These are phyloP conservation scores for Microsporum canis DNA, from an alignment of 2,329 filamentous ascomycete species.

Conservation along the genomic window DNA sequence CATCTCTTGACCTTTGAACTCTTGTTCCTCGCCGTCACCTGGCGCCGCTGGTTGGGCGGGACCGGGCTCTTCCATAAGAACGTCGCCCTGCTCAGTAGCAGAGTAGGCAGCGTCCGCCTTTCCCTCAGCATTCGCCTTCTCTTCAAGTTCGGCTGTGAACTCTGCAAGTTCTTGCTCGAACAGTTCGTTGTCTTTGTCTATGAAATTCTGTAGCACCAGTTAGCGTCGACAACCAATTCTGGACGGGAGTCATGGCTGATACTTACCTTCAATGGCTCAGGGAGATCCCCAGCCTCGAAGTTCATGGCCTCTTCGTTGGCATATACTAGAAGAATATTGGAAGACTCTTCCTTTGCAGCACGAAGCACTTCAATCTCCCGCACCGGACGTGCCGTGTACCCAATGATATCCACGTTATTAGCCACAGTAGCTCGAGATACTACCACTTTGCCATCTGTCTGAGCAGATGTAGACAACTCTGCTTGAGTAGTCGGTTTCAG, in stretches of 20 bases:
- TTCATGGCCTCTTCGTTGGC: constrained; percentile 41
- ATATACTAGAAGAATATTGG: constrained; percentile 47
- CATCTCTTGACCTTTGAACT: neutral
- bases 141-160: constrained; percentile 6
- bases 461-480: neutral
- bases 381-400: constrained; percentile 34
- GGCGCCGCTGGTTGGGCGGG: neutral
- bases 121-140: neutral
- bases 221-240: constrained; percentile 1
- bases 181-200: constrained; percentile 39
- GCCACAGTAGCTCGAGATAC: constrained; percentile 12
- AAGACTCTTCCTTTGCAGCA: constrained; percentile 42
- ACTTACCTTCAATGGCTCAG: constrained; percentile 29
- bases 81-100: neutral
- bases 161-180: constrained; percentile 29
- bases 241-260: too few relatives aligned
- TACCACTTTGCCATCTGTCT: neutral
- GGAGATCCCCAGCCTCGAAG: constrained; percentile 23
- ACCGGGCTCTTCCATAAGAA: neutral
- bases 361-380: constrained; percentile 45
- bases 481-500: neutral
- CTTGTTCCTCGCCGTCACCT: neutral
- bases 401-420: constrained; percentile 26
- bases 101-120: neutral
- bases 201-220: constrained; percentile 30